Evolutionary conservation across 2,329 filamentous ascomycete genomes (phyloP).

Genomic region (Tolypocladium tropicale): DNA sequence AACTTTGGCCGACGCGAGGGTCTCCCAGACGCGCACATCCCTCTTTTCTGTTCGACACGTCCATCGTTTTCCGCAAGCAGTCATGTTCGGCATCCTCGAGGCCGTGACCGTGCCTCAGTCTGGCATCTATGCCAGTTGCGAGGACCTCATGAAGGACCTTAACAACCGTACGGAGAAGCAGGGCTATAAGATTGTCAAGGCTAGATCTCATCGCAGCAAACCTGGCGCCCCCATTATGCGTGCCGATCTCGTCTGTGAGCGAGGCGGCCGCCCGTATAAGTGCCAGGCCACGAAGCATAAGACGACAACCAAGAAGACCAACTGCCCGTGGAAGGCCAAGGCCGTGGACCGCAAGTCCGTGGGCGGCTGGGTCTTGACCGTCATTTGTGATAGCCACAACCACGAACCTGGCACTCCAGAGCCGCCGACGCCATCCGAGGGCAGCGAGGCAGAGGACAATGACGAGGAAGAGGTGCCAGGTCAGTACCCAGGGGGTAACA

Average conservation of each 20-base stretch:
- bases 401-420: constrained; percentile 34
- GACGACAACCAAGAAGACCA: constrained; percentile 34
- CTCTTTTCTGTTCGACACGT: constrained; percentile 9
- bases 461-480: constrained; percentile 12
- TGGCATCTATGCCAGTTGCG: constrained; percentile 27
- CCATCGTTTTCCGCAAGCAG: constrained; percentile 11
- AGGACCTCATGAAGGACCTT: constrained; percentile 29
- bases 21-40: constrained; percentile 12
- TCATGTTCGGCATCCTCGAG: constrained; percentile 34
- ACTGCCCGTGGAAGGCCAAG: constrained; percentile 35
- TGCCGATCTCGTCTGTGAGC: constrained; percentile 34
- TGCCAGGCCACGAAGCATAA: constrained; percentile 34
- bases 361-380: constrained; percentile 33
- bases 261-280: constrained; percentile 32
- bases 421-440: constrained; percentile 23
- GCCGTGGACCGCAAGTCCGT: constrained; percentile 32
- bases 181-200: constrained; percentile 36
- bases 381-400: constrained; percentile 33
- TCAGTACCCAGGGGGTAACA: background rate
- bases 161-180: constrained; percentile 31
- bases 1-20: constrained; percentile 2
- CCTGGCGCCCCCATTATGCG: constrained; percentile 31
- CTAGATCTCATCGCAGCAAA: constrained; percentile 30
- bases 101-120: constrained; percentile 25
- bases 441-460: constrained; percentile 22